phyloP scores from a whole-genome alignment of 2,329 filamentous ascomycete species.

The Neopestalotiopsis sp. region DNA sequence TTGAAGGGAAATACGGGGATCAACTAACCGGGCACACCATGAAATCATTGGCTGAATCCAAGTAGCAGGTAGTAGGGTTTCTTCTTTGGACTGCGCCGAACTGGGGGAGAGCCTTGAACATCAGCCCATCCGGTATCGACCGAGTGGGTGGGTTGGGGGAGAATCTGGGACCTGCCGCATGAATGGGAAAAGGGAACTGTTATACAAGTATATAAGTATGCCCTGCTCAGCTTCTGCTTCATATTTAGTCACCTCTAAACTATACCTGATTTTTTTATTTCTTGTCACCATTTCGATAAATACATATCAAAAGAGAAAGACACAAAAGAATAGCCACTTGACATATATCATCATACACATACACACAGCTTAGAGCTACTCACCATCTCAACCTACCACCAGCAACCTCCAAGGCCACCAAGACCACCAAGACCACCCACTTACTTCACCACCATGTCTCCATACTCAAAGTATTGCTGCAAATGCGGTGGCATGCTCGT shows the following conservation, averaged over 20 bases:
- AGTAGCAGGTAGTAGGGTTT: neutral
- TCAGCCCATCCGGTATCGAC: neutral
- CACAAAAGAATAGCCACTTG: no score
- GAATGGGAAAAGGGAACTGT: neutral
- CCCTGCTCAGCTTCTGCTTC: no score
- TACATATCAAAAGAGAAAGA: no score
- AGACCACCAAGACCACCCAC: neutral
- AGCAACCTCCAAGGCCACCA: neutral
- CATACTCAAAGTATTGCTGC: slow-evolving; percentile 57
- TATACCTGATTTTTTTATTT: neutral
- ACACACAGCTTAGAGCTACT: no score
- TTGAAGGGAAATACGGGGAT: neutral
- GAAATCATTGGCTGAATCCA: neutral
- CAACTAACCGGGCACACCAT: no score
- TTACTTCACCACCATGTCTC: slow-evolving; percentile 39
- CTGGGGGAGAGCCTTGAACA: neutral
- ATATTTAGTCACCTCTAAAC: neutral
- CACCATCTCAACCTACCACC: no score
- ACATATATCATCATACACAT: no score
- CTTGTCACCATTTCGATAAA: neutral
- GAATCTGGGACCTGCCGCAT: neutral
- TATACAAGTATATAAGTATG: neutral
- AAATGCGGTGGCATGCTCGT: slow-evolving; percentile 60
- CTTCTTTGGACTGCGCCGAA: neutral
- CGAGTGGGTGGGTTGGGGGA: slow-evolving; percentile 6